Base-by-base conservation (phyloP, 306 rosid species). In the Cicer arietinum region DNA sequence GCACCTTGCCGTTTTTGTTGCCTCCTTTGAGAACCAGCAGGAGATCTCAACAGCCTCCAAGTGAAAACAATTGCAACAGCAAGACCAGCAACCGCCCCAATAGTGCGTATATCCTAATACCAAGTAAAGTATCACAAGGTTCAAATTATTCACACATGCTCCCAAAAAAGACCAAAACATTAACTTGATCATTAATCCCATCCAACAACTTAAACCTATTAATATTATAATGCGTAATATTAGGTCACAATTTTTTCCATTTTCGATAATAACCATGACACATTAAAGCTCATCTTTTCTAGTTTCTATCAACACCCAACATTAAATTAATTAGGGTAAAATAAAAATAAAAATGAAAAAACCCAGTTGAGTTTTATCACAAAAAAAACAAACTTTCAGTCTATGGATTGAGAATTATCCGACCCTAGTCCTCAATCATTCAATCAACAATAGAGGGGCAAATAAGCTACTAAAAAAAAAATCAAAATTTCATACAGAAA, bases 81-180 rank as follows among this genome's bases (percentile, higher is more conserved):
- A 69, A 94, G 85, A 66, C 98, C 97, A 41, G 97, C 95, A 44
- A 94, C 77, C 6, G 97, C 98, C 71, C 98, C 94, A 69, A 91
- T 65, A 56, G 97, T 91, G 37, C 89, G 91, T 41, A 84, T 44
- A 83, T 91, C 91, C 98, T 94, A 88, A 47, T 45, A 86, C 41
- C 81, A 88, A 79, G 54, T 67, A 18, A 25, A 76, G 39, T 67
- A 54, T 16, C 45, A 45, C 48, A 4, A 69, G 60, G 40, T 65
- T 69, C 2, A 6, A 43, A 43, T 7, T n/a, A 13, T 35, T 37
- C 37, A 59, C 22, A 58, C 59, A 72, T 48, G 50, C 58, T 73
- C 63, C 51, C 60, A 53, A 68, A 71, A 68, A 69, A 61, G 41
- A 70, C 69, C 44, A 35, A 67, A 68, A 68, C 63, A 78, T 51